Base-by-base conservation (phyloP, 768 basidiomycete genomes). In the Sarcomyxa edulis region DNA sequence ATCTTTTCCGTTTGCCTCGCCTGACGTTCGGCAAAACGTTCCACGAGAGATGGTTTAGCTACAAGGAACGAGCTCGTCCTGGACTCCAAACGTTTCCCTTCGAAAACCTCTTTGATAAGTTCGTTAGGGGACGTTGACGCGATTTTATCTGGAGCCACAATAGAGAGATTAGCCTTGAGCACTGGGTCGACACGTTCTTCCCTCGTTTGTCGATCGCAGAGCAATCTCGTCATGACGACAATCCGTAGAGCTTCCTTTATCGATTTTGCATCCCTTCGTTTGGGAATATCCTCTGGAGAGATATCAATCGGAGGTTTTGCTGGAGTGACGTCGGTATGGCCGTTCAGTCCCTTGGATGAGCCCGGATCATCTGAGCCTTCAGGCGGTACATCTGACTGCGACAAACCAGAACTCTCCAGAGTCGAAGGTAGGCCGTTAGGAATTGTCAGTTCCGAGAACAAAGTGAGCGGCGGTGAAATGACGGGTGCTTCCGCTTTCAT, bases 101-200 rank as follows among this genome's bases (percentile, higher is more conserved):
- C 50, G 25, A 64, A 56, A 35, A 79, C 55, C 26, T 78, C 76
- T 35, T 68, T 61, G 6, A 82, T 59, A 18, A 80, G 53, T 10
- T 58, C 56, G 32, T 68, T 68, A 31, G 69, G 64, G 37, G 61
- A 59, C 30, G 59, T 58, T 51, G 61, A 12, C 52, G 58, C 32
- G 38, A 52, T 12, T 48, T 42, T 19, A n/a, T 32, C 20, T 24
- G 33, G 48, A 24, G 57, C 57, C 4, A 68, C 61, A 33, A 76
- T 60, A 7, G 69, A 58, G 44, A 63, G 62, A 53, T 88, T 88
- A 21, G 76, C 69, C 47, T 70, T 56, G 10, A 90, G 62, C 15
- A 89, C 66, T 2, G 83, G 83, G 18, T 71, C 66, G 7, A 84
- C 66, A 15, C 76, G 72, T 48, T 84, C 80, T 27, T 72, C 69